Evolutionary conservation across 148 eudicot species (phyloP), one percentile per base, ranked within the genome.

Genomic region (Arbutus unedo): DNA sequence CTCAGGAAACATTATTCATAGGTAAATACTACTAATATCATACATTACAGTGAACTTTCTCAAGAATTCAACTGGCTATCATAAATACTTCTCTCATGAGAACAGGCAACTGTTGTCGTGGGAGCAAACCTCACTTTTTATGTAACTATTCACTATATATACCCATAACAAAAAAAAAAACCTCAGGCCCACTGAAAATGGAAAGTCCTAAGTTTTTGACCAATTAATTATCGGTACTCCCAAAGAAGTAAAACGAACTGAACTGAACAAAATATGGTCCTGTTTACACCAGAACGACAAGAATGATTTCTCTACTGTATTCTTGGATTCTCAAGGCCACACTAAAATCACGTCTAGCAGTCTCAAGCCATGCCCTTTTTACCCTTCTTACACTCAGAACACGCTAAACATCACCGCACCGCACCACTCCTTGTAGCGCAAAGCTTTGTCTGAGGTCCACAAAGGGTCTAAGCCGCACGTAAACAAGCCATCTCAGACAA

Each of bases 401-500:
- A 0, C n/a, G 6, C 14, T 70, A 38, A 70, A 70, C 48, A 38
- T 70, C 48, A 70, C 18, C 48, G 4, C 48, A 41, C 45, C 48
- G 4, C 48, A 41, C n/a, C 74, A 70, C 48, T 70, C 74, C 74
- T 70, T 14, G 74, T 13, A 70, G 14, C 2, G 48, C 74, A 70
- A 41, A 38, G 8, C 48, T 15, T 70, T 14, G 48, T 70, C 74
- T 41, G n/a, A 70, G 48, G 38, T 41, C 19, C 47, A 70, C 38
- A 10, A 70, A 2, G n/a, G 41, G n/a, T 70, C 19, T 41, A 70
- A 38, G n/a, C 47, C 41, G n/a, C 74, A 70, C 48, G 45, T 70
- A 70, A 7, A 38, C 18, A 70, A 68, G 41, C n/a, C 74, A 43
- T 70, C n/a, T 70, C n/a, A 70, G 71, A 31, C 70, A 64, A 64